These are phyloP conservation scores for Peronospora farinosa DNA, from an alignment of 352 stramenopile species.

Conservation along the genomic window DNA sequence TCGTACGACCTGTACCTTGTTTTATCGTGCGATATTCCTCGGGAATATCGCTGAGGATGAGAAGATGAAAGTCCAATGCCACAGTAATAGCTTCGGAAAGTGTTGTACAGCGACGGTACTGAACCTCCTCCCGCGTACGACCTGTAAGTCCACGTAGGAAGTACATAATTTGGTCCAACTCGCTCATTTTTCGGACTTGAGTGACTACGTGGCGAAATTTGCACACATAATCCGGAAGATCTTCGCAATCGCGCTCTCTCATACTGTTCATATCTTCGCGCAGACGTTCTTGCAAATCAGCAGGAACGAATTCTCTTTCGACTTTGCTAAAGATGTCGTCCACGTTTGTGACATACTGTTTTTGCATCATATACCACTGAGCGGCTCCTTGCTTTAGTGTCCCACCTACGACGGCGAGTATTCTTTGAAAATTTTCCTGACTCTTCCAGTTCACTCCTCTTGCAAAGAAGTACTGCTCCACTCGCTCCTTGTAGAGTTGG, in stretches of 20 bases:
- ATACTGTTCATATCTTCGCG: conserved; percentile 2
- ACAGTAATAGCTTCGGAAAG: conserved; percentile 14
- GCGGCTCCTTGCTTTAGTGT: conserved; percentile 11
- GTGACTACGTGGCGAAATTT: conserved; percentile 8
- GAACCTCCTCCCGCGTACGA: conserved; percentile 20
- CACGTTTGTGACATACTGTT: conserved; percentile 8
- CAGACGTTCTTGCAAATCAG: conserved; percentile 9
- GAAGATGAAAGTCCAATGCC: conserved; percentile 10
- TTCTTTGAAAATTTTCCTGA: conserved; percentile 1
- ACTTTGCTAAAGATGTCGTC: conserved; percentile 13
- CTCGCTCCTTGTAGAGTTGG: conserved; percentile 6
- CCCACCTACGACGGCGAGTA: conserved; percentile 1
- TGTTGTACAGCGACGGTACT: conserved; percentile 22
- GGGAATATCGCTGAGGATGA: neutral
- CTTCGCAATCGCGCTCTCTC: conserved; percentile 7
- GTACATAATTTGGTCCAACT: conserved; percentile 7
- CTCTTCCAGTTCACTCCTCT: conserved; percentile 10
- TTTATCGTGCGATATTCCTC: conserved; percentile 4
- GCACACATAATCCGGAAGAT: conserved; percentile 6
- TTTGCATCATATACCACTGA: conserved; percentile 15
- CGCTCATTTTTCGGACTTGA: conserved; percentile 3
- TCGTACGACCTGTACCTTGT: conserved; percentile 12
- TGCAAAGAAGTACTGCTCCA: conserved; percentile 14
- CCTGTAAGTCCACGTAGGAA: conserved; percentile 4
- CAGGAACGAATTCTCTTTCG: conserved; percentile 6